A percentile compares a stretch with the other conserved stretches of the same genome.
Conservation (phyloP, 768 basidiomycete species). For the Tremella fuciformis region DNA sequence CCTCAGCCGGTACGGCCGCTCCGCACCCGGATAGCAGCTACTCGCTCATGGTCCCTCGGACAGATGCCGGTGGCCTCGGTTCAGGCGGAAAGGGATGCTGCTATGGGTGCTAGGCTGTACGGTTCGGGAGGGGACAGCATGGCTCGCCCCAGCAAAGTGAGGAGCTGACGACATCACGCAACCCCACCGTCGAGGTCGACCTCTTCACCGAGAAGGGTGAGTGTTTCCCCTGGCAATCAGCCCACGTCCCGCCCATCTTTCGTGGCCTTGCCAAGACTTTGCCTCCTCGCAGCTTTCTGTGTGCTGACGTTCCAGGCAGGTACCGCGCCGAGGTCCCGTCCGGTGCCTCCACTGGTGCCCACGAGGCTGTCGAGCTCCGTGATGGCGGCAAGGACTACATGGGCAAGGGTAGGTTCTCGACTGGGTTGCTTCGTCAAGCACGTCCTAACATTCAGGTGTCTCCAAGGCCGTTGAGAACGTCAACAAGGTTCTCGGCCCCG, state of each 20-base stretch:
- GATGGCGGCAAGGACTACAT: slow-evolving; percentile 95
- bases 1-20: background rate
- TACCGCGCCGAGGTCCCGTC: slow-evolving; percentile 95
- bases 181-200: slow-evolving; percentile 83
- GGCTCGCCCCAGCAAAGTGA: too few relatives aligned
- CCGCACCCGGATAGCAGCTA: too few relatives aligned
- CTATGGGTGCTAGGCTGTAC: too few relatives aligned
- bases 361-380: slow-evolving; percentile 98
- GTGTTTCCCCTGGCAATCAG: slow-evolving; percentile 20
- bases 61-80: background rate
- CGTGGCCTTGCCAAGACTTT: background rate
- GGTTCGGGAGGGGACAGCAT: too few relatives aligned
- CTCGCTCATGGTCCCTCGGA: background rate
- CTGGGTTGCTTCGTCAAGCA: slow-evolving; percentile 6
- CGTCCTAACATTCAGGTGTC: slow-evolving; percentile 73
- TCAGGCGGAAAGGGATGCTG: too few relatives aligned
- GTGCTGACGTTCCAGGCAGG: slow-evolving; percentile 59
- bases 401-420: slow-evolving; percentile 73
- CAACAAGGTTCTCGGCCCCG: slow-evolving; percentile 85
- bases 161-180: slow-evolving; percentile 35
- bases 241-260: background rate
- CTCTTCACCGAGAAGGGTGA: slow-evolving; percentile 80
- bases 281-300: background rate
- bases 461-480: slow-evolving; percentile 90
- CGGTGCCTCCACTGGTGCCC: slow-evolving; percentile 95